Percentiles rank a stretch among this genome's conserved stretches.
Conservation (phyloP, 192 early-diverging fungal species). For the Umbelopsis ramanniana region DNA sequence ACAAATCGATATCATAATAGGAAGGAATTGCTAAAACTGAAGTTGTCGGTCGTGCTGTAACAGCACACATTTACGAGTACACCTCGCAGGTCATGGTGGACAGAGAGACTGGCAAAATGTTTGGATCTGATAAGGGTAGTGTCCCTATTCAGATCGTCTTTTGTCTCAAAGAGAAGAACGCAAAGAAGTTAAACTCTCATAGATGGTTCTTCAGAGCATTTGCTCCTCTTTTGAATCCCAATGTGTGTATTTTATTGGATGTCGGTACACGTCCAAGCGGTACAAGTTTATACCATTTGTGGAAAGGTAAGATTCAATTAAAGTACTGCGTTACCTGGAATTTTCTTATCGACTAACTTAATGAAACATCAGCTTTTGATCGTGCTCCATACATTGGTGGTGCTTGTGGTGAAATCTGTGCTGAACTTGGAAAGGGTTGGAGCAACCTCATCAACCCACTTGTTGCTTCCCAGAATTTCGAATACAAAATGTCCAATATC, state of each 20-base stretch:
- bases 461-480: slow-evolving; percentile 95
- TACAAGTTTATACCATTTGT: slow-evolving; percentile 86
- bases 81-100: slow-evolving; percentile 80
- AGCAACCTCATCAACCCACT: slow-evolving; percentile 80
- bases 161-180: slow-evolving; percentile 93
- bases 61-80: slow-evolving; percentile 90
- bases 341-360: neutral
- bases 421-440: slow-evolving; percentile 79
- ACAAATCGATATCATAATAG: neutral
- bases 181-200: slow-evolving; percentile 94
- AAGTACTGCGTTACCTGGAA: neutral
- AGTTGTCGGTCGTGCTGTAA: slow-evolving; percentile 72
- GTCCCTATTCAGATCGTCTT: slow-evolving; percentile 91
- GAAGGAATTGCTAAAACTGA: slow-evolving; percentile 70
- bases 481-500: slow-evolving; percentile 98
- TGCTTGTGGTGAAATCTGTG: slow-evolving; percentile 92
- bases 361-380: slow-evolving; percentile 62
- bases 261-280: slow-evolving; percentile 89
- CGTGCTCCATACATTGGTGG: slow-evolving; percentile 80
- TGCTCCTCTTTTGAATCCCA: slow-evolving; percentile 77
- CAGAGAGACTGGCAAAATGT: slow-evolving; percentile 60
- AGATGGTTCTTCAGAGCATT: slow-evolving; percentile 98
- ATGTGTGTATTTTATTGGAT: slow-evolving; percentile 89
- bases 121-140: slow-evolving; percentile 66
- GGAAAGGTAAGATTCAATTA: slow-evolving; percentile 59